Base-by-base conservation (phyloP, 2,329 filamentous ascomycete genomes). In the Aureobasidium sp. region DNA sequence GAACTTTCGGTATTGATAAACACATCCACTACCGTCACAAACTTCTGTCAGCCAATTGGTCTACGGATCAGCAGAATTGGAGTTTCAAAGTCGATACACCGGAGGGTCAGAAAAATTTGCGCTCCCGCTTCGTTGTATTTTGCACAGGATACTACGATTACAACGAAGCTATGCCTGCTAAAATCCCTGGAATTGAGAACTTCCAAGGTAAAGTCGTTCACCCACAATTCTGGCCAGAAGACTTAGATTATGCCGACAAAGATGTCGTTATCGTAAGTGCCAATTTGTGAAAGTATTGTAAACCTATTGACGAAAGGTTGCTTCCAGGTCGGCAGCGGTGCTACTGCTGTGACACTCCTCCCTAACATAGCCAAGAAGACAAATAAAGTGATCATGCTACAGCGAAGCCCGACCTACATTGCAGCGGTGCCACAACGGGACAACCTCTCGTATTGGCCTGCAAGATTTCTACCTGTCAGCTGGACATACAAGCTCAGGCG, bases 91-190 rank as follows among this genome's bases (percentile, higher is more conserved):
- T 78, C 10, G 73, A 72, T 1, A 68, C 67, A 32, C 71, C 76
- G 41, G 74, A 72, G 63, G 67, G 67, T 37, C 68, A 71, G 51
- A 71, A 76, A 42, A 66, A 68, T 15, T 34, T 52, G n/a, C 62
- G 56, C 23, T 39, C 55, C 8, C 41, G 52, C 12, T 88, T 76
- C 76, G 74, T 80, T 76, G 82, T 83, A 50, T 84, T 79, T 66
- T 88, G 74, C 66, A 86, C 77, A 65, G 88, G 89, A 1, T 92
- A 91, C 74, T 92, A 91, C 75, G 82, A 88, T 70, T 91, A 91
- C 70, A 76, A 87, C 26, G 76, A 82, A 62, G 84, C 87, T 0
- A 73, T 89, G 55, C 72, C 82, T 29, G 76, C 82, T 0, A 70
- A 75, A 0, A 90, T 92, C 47, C 87, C 88, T 0, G 87, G 87